Evolutionary conservation across 768 basidiomycete genomes (phyloP).

Genomic region (Leccinum fibrillosum): DNA sequence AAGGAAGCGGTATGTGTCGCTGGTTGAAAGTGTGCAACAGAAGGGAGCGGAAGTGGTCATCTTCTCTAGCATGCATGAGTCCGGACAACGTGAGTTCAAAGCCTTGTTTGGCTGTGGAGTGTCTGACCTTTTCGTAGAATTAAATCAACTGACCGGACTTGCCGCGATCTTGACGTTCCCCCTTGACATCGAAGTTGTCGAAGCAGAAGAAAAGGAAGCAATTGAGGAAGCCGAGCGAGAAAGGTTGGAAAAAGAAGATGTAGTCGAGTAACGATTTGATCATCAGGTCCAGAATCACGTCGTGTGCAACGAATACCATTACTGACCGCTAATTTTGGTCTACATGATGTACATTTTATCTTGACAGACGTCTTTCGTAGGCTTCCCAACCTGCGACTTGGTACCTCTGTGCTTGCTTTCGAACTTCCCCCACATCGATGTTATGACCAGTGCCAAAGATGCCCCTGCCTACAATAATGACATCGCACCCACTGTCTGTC

Average conservation of each 20-base stretch:
- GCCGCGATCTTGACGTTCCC: slow-evolving; percentile 97
- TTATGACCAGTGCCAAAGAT: slow-evolving; percentile 70
- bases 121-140: slow-evolving; percentile 48
- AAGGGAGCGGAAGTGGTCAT: slow-evolving; percentile 93
- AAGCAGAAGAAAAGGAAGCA: slow-evolving; percentile 84
- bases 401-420: slow-evolving; percentile 79
- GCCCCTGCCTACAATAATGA: slow-evolving; percentile 96
- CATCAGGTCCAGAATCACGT: background rate
- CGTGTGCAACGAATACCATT: background rate
- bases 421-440: slow-evolving; percentile 38
- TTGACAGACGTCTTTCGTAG: slow-evolving; percentile 58
- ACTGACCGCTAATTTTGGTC: background rate
- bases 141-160: slow-evolving; percentile 94
- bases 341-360: background rate
- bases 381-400: slow-evolving; percentile 87
- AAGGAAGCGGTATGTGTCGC: slow-evolving; percentile 78
- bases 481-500: slow-evolving; percentile 78
- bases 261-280: background rate
- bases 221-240: slow-evolving; percentile 39
- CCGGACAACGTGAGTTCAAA: slow-evolving; percentile 80
- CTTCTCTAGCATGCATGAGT: slow-evolving; percentile 99
- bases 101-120: background rate
- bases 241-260: slow-evolving; percentile 9
- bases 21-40: slow-evolving; percentile 85
- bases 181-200: slow-evolving; percentile 91